Evolutionary conservation across 2,329 filamentous ascomycete species (phyloP), one percentile per base, ranked within the genome.

Genomic region (Colletotrichum eleusines): DNA sequence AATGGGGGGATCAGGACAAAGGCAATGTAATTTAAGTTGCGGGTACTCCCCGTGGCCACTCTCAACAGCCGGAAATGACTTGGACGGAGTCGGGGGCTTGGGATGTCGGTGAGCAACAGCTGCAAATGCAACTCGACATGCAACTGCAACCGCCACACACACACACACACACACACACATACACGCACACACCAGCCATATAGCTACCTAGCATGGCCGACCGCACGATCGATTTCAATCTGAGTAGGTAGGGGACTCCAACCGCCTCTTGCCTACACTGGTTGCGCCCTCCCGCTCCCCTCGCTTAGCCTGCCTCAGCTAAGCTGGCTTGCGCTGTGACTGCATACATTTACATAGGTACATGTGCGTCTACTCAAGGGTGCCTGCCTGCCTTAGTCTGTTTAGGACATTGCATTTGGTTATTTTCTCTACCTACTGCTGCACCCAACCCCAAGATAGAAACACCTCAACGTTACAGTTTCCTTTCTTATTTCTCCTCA

Each of bases 401-500:
- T 53, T n/a, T 57, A 38, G 54, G 14, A 28, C 23, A 28, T 40
- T 57, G 28, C 35, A 40, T 8, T 40, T 46, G 26, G 46, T 31
- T n/a, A 18, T 35, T 53, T 42, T 16, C 48, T 28, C 33, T 61
- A 18, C 31, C 48, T 42, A 16, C 40, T 53, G 28, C 46, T 62
- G 59, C 60, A 63, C 9, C 48, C 46, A 44, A 31, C 35, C 48
- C 33, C 28, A 33, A 20, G 38, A 51, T 35, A 18, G 48, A 44
- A 63, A 38, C 48, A 48, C 11, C 46, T 63, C 35, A 33, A 54
- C 38, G 60, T 63, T 53, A 63, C 60, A 63, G 60, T 8, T 33
- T 63, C 60, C 9, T 63, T 63, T 53, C 60, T 63, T 63, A n/a
- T 63, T 63, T 6, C 18, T 31, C 35, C 48, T 63, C 60, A 35